Percentiles rank a stretch among this genome's conserved stretches.
These are phyloP conservation scores for Cordyceps tenuipes DNA, from an alignment of 2,329 filamentous ascomycete species.

Conservation along the genomic window DNA sequence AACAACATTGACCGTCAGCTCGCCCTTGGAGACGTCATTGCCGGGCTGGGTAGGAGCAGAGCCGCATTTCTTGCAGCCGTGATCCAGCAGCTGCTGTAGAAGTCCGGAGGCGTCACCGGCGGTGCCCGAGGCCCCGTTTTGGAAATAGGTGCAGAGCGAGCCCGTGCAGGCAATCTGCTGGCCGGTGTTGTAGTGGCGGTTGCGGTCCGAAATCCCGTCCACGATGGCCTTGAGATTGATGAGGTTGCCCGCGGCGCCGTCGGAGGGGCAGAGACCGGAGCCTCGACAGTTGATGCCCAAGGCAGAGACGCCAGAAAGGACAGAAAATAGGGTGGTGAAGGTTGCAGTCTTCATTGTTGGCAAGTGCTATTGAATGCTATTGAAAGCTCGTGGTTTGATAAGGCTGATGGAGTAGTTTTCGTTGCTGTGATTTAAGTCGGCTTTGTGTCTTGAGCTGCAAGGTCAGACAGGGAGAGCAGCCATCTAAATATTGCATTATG, in stretches of 20 bases:
- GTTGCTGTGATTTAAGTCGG: background rate
- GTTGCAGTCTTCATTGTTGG: background rate
- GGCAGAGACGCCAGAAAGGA: constrained; percentile 6
- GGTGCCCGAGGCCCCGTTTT: constrained; percentile 9
- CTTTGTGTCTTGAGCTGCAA: background rate
- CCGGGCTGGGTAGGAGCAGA: constrained; percentile 5
- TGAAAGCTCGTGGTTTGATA: background rate
- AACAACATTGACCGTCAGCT: constrained; percentile 10
- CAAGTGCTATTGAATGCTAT: background rate
- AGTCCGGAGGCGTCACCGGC: background rate
- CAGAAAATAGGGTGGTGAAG: background rate
- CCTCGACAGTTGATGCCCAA: constrained; percentile 11
- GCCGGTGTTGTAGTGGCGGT: constrained; percentile 13
- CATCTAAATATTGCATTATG: background rate
- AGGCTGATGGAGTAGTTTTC: background rate
- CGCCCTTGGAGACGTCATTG: constrained; percentile 12
- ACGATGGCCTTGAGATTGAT: constrained; percentile 13
- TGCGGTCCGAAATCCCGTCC: constrained; percentile 11
- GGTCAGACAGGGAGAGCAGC: background rate
- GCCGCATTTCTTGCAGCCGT: constrained; percentile 15
- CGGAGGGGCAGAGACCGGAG: constrained; percentile 8
- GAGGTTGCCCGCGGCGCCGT: constrained; percentile 7
- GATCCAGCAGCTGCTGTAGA: constrained; percentile 9
- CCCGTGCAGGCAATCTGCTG: constrained; percentile 12
- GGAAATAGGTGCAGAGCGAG: constrained; percentile 11